Evolutionary conservation across 768 basidiomycete genomes (phyloP), one percentile per base, ranked within the genome.

Genomic region (Pulveroboletus ravenelii): DNA sequence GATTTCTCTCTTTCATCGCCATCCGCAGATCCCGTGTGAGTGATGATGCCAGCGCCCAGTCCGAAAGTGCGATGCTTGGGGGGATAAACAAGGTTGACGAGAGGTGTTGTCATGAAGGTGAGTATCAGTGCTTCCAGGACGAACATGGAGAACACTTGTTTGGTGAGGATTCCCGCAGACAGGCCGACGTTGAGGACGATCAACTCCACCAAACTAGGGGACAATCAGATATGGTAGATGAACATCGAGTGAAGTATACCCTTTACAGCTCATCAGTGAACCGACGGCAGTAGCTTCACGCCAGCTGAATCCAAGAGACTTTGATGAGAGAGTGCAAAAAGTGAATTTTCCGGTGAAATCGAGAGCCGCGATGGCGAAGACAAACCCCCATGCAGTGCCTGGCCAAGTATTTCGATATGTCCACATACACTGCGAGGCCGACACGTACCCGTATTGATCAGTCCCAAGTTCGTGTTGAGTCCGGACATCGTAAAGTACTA

Each of bases 141-240:
- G 60, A 97, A 94, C 91, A 96, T 97, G 1, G 91, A 89, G 73
- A 97, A 95, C 12, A 96, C 87, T 14, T 78, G 76, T 72, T 74
- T 74, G 1, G 82, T 78, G 41, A 98, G 74, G 54, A 95, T 93
- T 0, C 78, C 78, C 6, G 89, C 92, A 2, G 77, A 73, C 12
- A 94, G 72, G 2, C 95, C 94, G 55, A 97, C 91, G 57, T 98
- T 99, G 55, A 98, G 84, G 10, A 98, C 95, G 61, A 98, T 96
- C 41, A 97, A 74, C 61, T 96, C 94, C 10, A 97, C 90, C 5
- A 96, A 76, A 39, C 88, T 89, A 44, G 17, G 14, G 5, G 29
- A 47, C 17, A 30, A 17, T 60, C 20, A 60, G 53, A 46, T 25
- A 51, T 2, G 2, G 17, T 9, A 14, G 50, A 43, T 31, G 32